Evolutionary conservation across 2,329 filamentous ascomycete species (phyloP).

Genomic region (Emericellopsis cladophorae): DNA sequence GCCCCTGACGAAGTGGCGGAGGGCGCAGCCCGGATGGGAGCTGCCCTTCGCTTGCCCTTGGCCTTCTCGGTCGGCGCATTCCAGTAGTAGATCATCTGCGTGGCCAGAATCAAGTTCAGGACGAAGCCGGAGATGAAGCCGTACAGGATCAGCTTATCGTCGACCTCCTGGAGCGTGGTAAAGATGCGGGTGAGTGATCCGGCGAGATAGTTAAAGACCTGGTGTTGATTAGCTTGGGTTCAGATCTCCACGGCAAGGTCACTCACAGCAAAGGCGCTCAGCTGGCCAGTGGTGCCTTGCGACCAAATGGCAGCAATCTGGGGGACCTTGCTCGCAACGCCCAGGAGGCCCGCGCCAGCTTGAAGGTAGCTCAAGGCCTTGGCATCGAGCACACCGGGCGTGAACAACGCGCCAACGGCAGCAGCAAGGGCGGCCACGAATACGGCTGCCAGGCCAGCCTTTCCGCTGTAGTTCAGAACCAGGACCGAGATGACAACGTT

Average conservation of each 20-base stretch:
- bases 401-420: slow-evolving; percentile 58
- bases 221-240: neutral
- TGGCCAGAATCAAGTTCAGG: slow-evolving; percentile 77
- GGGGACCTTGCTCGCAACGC: slow-evolving; percentile 83
- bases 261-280: slow-evolving; percentile 83
- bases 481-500: slow-evolving; percentile 82
- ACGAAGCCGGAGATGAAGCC: slow-evolving; percentile 83
- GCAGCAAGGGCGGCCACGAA: slow-evolving; percentile 69
- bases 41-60: slow-evolving; percentile 26
- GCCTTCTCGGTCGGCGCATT: slow-evolving; percentile 47
- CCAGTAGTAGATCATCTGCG: slow-evolving; percentile 96
- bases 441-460: slow-evolving; percentile 52
- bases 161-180: slow-evolving; percentile 93
- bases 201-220: slow-evolving; percentile 97
- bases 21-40: slow-evolving; percentile 12
- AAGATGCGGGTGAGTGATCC: slow-evolving; percentile 93
- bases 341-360: slow-evolving; percentile 69
- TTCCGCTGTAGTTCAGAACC: slow-evolving; percentile 72
- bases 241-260: neutral
- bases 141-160: slow-evolving; percentile 92
- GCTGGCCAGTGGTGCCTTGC: slow-evolving; percentile 82
- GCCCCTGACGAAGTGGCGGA: slow-evolving; percentile 11
- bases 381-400: slow-evolving; percentile 49
- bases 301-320: slow-evolving; percentile 82
- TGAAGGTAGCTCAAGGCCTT: slow-evolving; percentile 63